Conservation (phyloP, 805 yeast genomes). For the Metschnikowia similis region DNA sequence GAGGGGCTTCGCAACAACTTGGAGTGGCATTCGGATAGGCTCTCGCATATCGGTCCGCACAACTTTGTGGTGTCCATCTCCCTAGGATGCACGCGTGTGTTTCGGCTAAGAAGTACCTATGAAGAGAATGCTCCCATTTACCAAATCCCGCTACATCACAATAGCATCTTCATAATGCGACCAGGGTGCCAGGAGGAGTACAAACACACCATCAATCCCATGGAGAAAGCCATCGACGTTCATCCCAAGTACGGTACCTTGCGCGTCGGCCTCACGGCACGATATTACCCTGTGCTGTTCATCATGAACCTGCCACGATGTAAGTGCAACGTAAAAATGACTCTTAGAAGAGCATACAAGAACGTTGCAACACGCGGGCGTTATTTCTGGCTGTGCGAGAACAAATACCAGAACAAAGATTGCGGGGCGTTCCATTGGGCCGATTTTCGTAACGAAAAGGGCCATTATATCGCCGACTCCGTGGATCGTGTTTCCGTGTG, state of each 20-base stretch:
- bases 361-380: constrained; percentile 44
- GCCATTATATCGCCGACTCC: constrained; percentile 30
- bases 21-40: constrained; percentile 74
- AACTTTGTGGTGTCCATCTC: constrained; percentile 64
- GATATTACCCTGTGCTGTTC: constrained; percentile 46
- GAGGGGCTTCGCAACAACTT: constrained; percentile 46
- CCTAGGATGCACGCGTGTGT: constrained; percentile 66
- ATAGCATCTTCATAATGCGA: constrained; percentile 66
- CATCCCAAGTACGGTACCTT: constrained; percentile 48
- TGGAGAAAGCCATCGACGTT: constrained; percentile 32
- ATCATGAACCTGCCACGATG: constrained; percentile 40
- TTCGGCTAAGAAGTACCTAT: constrained; percentile 49
- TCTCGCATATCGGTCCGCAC: constrained; percentile 70
- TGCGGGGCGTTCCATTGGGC: constrained; percentile 53
- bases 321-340: constrained; percentile 47
- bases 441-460: constrained; percentile 31
- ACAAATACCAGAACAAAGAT: constrained; percentile 38
- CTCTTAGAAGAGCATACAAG: constrained; percentile 52
- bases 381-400: constrained; percentile 66
- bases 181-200: constrained; percentile 76
- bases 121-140: constrained; percentile 29
- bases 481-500: constrained; percentile 38
- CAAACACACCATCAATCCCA: constrained; percentile 59
- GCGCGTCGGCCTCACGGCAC: constrained; percentile 62
- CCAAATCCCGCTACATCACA: constrained; percentile 65